Conservation (phyloP, 352 stramenopile genomes). For the Sclerospora graminicola region DNA sequence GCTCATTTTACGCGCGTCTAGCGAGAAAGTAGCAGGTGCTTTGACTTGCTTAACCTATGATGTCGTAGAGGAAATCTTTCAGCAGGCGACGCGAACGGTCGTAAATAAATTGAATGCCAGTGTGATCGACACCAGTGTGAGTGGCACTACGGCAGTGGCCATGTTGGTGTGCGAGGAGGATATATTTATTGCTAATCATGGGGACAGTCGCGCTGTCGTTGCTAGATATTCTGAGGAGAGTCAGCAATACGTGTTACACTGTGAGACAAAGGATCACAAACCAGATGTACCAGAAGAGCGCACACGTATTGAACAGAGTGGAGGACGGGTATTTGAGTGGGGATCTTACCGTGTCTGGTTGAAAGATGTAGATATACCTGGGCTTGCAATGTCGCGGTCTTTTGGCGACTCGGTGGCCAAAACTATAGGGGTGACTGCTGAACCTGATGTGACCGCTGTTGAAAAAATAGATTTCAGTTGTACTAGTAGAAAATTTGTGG, state of each 20-base stretch:
- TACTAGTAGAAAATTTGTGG: constrained; percentile 4
- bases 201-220: constrained; percentile 61
- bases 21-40: neutral
- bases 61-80: constrained; percentile 41
- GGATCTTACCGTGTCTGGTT: constrained; percentile 75
- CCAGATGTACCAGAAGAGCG: constrained; percentile 56
- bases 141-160: constrained; percentile 58
- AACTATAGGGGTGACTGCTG: constrained; percentile 61
- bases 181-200: constrained; percentile 64
- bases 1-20: constrained; percentile 10
- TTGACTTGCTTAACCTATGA: constrained; percentile 23
- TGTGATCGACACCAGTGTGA: constrained; percentile 64
- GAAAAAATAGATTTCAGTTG: constrained; percentile 26
- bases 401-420: constrained; percentile 75
- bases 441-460: constrained; percentile 47
- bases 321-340: constrained; percentile 78
- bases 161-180: constrained; percentile 48
- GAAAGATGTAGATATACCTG: constrained; percentile 76
- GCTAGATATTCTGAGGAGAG: constrained; percentile 25
- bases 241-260: constrained; percentile 36
- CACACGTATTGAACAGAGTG: constrained; percentile 50
- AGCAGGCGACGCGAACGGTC: constrained; percentile 28
- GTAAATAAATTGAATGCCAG: constrained; percentile 32
- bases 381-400: constrained; percentile 75
- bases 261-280: constrained; percentile 75